These are phyloP conservation scores for Colletotrichum karsti DNA, from an alignment of 2,329 filamentous ascomycete genomes.

Conservation along the genomic window DNA sequence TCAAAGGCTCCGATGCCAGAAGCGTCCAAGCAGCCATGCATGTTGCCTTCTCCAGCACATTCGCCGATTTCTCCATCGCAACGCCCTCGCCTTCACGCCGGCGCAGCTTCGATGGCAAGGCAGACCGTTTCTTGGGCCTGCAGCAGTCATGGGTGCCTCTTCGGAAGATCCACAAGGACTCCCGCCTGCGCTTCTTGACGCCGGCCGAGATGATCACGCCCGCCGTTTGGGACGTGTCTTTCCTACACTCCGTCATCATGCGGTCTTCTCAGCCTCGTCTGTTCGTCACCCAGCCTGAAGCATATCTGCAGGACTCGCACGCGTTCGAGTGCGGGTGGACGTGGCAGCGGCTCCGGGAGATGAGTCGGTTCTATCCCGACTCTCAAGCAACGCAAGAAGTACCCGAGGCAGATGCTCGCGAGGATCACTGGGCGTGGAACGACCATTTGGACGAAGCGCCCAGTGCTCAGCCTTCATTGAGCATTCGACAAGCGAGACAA, in stretches of 20 bases:
- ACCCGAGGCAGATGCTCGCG: slow-evolving; percentile 68
- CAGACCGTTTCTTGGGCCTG: slow-evolving; percentile 65
- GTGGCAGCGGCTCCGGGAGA: slow-evolving; percentile 73
- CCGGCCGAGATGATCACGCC: slow-evolving; percentile 79
- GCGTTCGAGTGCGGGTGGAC: slow-evolving; percentile 69
- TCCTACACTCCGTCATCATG: slow-evolving; percentile 79
- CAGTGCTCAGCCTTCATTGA: slow-evolving; percentile 52
- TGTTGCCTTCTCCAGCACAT: slow-evolving; percentile 67
- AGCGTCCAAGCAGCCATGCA: slow-evolving; percentile 73
- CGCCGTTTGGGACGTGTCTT: slow-evolving; percentile 75
- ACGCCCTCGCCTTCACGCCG: slow-evolving; percentile 19
- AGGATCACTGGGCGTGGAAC: slow-evolving; percentile 74
- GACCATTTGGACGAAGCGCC: slow-evolving; percentile 68
- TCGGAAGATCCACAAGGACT: slow-evolving; percentile 79
- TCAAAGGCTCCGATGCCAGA: slow-evolving; percentile 71
- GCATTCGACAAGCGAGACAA: slow-evolving; percentile 49
- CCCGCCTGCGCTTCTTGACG: slow-evolving; percentile 74
- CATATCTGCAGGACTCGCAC: slow-evolving; percentile 73
- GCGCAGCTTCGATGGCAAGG: slow-evolving; percentile 39
- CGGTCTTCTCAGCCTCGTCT: slow-evolving; percentile 72
- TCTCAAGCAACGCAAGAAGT: slow-evolving; percentile 47
- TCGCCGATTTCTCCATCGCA: slow-evolving; percentile 48
- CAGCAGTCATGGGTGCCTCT: slow-evolving; percentile 78
- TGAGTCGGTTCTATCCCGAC: slow-evolving; percentile 65
- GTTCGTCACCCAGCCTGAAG: slow-evolving; percentile 79